A percentile compares a stretch with the other conserved stretches of the same genome.
These are phyloP conservation scores for Sequoia sempervirens DNA, from an alignment of 75 land plant species.

Conservation along the genomic window DNA sequence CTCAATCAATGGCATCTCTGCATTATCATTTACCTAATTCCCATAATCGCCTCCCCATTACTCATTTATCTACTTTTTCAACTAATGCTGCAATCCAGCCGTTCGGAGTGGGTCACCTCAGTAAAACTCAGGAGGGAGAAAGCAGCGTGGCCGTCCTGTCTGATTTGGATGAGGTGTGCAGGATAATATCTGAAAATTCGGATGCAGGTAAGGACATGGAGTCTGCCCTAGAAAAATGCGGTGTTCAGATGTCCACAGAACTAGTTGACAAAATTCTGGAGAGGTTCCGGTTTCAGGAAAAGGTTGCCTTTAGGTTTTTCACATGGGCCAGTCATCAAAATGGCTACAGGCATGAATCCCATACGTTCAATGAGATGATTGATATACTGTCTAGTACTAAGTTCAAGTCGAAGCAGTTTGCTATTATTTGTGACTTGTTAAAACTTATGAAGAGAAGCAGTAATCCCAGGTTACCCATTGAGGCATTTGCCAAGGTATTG, in stretches of 20 bases:
- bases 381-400: constrained; percentile 58
- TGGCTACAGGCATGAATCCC: constrained; percentile 31
- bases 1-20: background rate
- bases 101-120: background rate
- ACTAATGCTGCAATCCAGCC: background rate
- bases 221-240: constrained; percentile 28
- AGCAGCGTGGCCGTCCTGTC: background rate
- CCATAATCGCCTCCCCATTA: too few species aligned
- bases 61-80: background rate
- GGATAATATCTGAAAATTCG: constrained; percentile 19
- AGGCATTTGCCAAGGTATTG: constrained; percentile 30
- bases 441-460: constrained; percentile 54
- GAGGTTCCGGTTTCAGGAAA: constrained; percentile 50
- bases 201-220: constrained; percentile 30
- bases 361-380: constrained; percentile 47
- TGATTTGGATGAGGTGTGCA: constrained; percentile 25
- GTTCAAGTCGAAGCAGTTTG: constrained; percentile 51
- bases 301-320: constrained; percentile 60
- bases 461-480: constrained; percentile 38
- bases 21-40: background rate
- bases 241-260: constrained; percentile 24
- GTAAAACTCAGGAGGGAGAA: constrained; percentile 16
- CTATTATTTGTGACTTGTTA: constrained; percentile 49
- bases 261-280: constrained; percentile 38
- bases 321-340: constrained; percentile 61